These are phyloP conservation scores for Wakefieldia striispora DNA, from an alignment of 768 basidiomycete genomes.

Conservation along the genomic window DNA sequence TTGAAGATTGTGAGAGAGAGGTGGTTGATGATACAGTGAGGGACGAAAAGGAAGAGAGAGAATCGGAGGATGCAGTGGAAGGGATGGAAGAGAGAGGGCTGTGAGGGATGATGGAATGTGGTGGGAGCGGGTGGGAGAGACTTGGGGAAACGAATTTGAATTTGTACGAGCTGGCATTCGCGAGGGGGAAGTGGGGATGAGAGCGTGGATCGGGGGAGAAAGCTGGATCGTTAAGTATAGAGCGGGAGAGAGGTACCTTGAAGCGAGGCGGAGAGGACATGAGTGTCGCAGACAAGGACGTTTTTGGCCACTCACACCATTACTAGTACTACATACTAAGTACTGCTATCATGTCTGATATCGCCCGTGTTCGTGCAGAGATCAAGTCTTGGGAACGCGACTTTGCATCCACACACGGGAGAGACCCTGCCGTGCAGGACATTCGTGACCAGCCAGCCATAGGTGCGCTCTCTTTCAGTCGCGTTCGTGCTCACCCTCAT, in stretches of 20 bases:
- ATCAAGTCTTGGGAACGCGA: slow-evolving; percentile 78
- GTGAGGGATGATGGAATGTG: not conserved
- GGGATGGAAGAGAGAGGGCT: no score
- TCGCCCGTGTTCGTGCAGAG: slow-evolving; percentile 52
- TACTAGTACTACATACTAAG: no score
- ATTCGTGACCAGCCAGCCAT: slow-evolving; percentile 61
- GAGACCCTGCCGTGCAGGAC: slow-evolving; percentile 66
- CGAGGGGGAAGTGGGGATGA: slow-evolving; percentile 40
- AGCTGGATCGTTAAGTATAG: slow-evolving; percentile 50
- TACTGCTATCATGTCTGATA: slow-evolving; percentile 22
- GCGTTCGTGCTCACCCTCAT: slow-evolving; percentile 9
- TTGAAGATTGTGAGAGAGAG: not conserved
- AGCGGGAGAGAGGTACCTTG: slow-evolving; percentile 21
- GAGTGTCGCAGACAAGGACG: not conserved
- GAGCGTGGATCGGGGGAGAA: slow-evolving; percentile 56
- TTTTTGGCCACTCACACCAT: not conserved
- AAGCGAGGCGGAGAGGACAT: slow-evolving; percentile 11
- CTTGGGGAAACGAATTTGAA: slow-evolving; percentile 10
- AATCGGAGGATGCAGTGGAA: not conserved
- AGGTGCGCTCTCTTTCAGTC: slow-evolving; percentile 44
- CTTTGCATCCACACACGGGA: slow-evolving; percentile 55
- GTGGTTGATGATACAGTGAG: slow-evolving; percentile 12
- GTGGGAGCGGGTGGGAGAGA: not conserved
- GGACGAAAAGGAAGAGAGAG: slow-evolving; percentile 4
- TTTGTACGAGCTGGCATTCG: slow-evolving; percentile 16